Conservation (phyloP, 108 stramenopile genomes). For the Nitzschia palea region DNA sequence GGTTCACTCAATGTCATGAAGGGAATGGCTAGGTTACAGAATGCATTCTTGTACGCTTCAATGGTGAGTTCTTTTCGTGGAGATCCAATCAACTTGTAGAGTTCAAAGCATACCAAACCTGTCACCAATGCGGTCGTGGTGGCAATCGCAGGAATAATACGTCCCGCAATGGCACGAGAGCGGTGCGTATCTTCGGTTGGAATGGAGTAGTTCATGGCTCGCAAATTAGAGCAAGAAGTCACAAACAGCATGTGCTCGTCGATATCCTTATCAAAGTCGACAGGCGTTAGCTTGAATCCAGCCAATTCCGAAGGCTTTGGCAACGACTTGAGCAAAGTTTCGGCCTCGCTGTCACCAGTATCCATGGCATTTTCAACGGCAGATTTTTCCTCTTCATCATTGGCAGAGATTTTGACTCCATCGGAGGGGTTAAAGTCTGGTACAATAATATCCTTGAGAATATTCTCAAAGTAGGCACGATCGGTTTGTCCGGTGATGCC, state of each 20-base stretch:
- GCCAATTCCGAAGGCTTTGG: slow-evolving; percentile 84
- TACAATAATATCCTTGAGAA: slow-evolving; percentile 86
- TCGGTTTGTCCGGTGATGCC: slow-evolving; percentile 88
- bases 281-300: slow-evolving; percentile 84
- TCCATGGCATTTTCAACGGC: slow-evolving; percentile 37
- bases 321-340: slow-evolving; percentile 59
- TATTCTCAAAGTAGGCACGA: slow-evolving; percentile 68
- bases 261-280: slow-evolving; percentile 98
- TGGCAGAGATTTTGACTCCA: slow-evolving; percentile 97
- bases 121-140: slow-evolving; percentile 98
- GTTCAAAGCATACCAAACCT: slow-evolving; percentile 94
- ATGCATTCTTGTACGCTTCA: slow-evolving; percentile 95
- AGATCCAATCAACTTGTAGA: slow-evolving; percentile 94
- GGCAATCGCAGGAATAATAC: slow-evolving; percentile 99
- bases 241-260: slow-evolving; percentile 98
- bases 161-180: slow-evolving; percentile 97
- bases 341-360: slow-evolving; percentile 61
- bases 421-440: slow-evolving; percentile 92
- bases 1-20: slow-evolving; percentile 97
- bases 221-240: slow-evolving; percentile 94
- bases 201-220: slow-evolving; percentile 95
- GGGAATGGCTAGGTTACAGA: slow-evolving; percentile 94
- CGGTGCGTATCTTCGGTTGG: slow-evolving; percentile 97
- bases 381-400: slow-evolving; percentile 89
- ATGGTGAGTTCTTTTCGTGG: slow-evolving; percentile 85